Percentiles rank a stretch among this genome's conserved stretches.
These are phyloP conservation scores for Fusarium sp. DNA, from an alignment of 2,329 filamentous ascomycete species.

Conservation along the genomic window DNA sequence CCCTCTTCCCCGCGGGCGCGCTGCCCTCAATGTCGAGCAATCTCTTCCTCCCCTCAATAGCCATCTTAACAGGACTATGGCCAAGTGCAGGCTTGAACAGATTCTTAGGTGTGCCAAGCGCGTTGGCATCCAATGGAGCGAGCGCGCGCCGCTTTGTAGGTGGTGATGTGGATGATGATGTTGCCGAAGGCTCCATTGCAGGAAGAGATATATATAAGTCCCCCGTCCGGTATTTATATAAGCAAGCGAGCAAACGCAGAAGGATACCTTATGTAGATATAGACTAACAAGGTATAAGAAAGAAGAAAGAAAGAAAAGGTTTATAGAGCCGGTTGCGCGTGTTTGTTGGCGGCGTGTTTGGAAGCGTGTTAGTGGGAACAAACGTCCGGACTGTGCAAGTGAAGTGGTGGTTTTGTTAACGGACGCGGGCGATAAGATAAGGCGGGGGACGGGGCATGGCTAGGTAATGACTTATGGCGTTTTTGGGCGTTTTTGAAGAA, in stretches of 20 bases:
- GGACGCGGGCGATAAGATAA: constrained; percentile 42
- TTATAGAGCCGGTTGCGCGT: constrained; percentile 1
- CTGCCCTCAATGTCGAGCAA: constrained; percentile 45
- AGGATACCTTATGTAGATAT: neutral
- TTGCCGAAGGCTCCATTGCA: constrained; percentile 43
- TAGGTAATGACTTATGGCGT: constrained; percentile 3
- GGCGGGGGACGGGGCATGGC: constrained; percentile 10
- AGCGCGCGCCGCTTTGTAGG: constrained; percentile 64
- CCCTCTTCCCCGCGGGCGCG: constrained; percentile 51
- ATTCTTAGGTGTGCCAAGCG: constrained; percentile 51
- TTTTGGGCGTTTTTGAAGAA: constrained; percentile 11
- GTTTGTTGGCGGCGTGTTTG: constrained; percentile 17
- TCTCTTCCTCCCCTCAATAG: constrained; percentile 49
- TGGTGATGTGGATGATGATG: constrained; percentile 48
- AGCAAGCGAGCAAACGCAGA: too few species aligned
- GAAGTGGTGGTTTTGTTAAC: constrained; percentile 38
- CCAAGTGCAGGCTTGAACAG: constrained; percentile 40
- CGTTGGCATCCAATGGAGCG: constrained; percentile 62
- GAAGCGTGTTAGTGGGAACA: constrained; percentile 35
- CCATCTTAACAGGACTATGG: constrained; percentile 45
- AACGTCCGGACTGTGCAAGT: constrained; percentile 24
- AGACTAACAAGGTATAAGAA: neutral
- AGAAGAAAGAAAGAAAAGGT: neutral
- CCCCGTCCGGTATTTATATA: neutral
- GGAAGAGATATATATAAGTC: neutral